A percentile compares a stretch with the other conserved stretches of the same genome.
Conservation (phyloP, 176 grass and related monocot species). For the Oryza meridionalis region DNA sequence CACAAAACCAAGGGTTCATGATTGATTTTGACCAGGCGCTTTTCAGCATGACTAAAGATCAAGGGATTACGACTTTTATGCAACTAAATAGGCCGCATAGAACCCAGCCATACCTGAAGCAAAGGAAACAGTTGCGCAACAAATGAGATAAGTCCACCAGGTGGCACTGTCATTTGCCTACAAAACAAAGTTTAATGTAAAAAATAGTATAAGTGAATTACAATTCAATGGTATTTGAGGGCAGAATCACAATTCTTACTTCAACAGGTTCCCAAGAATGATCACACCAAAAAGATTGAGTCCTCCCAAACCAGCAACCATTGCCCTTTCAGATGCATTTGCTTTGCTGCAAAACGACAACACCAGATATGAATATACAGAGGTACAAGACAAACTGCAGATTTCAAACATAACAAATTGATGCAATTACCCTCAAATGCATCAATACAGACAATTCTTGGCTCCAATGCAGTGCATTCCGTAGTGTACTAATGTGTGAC, state of each 20-base stretch:
- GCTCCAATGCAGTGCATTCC: background rate
- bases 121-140: conserved; percentile 78
- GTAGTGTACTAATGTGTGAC: conserved; percentile 1
- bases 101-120: conserved; percentile 65
- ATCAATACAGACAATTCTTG: conserved; percentile 32
- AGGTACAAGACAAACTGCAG: background rate
- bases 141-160: conserved; percentile 81
- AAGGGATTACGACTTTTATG: background rate
- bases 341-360: conserved; percentile 74
- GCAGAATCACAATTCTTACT: conserved; percentile 59
- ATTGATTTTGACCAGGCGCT: conserved; percentile 24
- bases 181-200: conserved; percentile 43
- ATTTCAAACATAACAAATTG: conserved; percentile 33
- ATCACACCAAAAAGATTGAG: conserved; percentile 95
- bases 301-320: conserved; percentile 95
- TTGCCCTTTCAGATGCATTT: conserved; percentile 74
- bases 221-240: conserved; percentile 22
- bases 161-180: conserved; percentile 82
- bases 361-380: conserved; percentile 15
- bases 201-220: conserved; percentile 36
- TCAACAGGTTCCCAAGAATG: conserved; percentile 84
- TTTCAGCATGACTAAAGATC: conserved; percentile 20
- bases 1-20: conserved; percentile 15
- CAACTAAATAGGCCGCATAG: conserved; percentile 37
- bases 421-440: conserved; percentile 1